Base-by-base conservation (phyloP, 2,329 filamentous ascomycete genomes). In the Xylariomycetidae sp. region DNA sequence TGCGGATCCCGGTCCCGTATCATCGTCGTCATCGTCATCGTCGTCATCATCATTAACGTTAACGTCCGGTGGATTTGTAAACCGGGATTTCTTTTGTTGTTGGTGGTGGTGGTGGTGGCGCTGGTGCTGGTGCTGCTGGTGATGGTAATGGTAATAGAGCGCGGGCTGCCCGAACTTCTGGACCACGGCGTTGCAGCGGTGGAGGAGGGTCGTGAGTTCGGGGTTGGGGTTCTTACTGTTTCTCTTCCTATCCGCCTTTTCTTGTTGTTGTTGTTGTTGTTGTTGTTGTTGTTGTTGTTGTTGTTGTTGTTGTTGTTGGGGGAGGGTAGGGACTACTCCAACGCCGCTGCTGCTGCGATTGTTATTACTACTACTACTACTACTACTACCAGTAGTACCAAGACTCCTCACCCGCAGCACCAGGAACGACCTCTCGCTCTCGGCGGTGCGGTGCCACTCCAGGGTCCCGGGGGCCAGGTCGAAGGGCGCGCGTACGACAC, bases 381-480 rank as follows among this genome's bases (percentile, higher is more conserved):
- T 10, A 31, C 14, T 5, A 18, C 49, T 37, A 6, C 42, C 36
- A 16, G 56, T 5, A 13, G 20, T 10, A 16, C n/a, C 19, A 49
- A 26, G 25, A 22, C 36, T 36, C 4, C 41, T 59, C n/a, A 89
- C 71, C 15, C 77, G 72, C 30, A 96, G 59, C 3, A 96, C 85
- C 5, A 96, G 72, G 54, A 98, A 98, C 60, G 85, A 90, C 27
- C 92, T 78, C 72, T 81, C 53, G 48, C 80, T 72, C 50, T 71
- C 71, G 15, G 56, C 73, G 30, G 64, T 72, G 46, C 59, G 67
- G 52, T 69, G 70, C 71, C 72, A 77, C 20, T 60, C 60, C 11
- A 74, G 46, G 0, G 52, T 57, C 4, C 33, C 28, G 1, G 65
- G 62, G 4, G 34, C 54, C n/a, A 77, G 56, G 5, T 49, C 38